Conservation (phyloP, 2,329 filamentous ascomycete species). For the Diaporthe nobilis region DNA sequence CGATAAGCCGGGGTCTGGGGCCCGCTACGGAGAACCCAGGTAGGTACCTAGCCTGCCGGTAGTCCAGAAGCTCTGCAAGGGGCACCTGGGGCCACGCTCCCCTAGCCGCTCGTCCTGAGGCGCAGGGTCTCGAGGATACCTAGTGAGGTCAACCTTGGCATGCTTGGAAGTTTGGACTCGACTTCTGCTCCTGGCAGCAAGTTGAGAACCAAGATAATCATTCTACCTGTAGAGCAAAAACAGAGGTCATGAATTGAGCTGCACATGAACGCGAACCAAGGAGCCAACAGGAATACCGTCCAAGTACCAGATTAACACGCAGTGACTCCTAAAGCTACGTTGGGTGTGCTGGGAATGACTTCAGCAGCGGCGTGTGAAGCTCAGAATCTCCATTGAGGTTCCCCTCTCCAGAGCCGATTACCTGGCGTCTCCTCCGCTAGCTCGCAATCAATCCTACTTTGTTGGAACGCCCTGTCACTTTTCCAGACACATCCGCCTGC, state of each 20-base stretch:
- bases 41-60: constrained; percentile 14
- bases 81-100: not conserved
- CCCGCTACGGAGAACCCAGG: not conserved
- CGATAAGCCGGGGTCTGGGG: constrained; percentile 23
- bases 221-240: not conserved
- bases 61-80: constrained; percentile 13
- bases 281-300: not conserved
- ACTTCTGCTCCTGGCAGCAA: not conserved
- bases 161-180: not conserved
- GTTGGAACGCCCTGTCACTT: not conserved
- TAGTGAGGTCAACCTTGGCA: constrained; percentile 20
- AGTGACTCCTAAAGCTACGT: not conserved
- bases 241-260: not conserved
- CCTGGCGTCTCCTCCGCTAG: constrained; percentile 4
- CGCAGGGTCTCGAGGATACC: constrained; percentile 10
- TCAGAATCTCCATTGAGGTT: constrained; percentile 2
- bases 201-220: not conserved
- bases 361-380: constrained; percentile 15
- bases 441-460: not conserved
- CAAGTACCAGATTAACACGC: not conserved
- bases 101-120: constrained; percentile 3
- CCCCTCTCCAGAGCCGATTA: constrained; percentile 4
- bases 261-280: not conserved
- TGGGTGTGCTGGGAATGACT: constrained; percentile 14
- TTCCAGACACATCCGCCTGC: not conserved